Evolutionary conservation across 495 filamentous ascomycete species (phyloP), one percentile per base, ranked within the genome.

Genomic region (Podospora pseudoanserina): DNA sequence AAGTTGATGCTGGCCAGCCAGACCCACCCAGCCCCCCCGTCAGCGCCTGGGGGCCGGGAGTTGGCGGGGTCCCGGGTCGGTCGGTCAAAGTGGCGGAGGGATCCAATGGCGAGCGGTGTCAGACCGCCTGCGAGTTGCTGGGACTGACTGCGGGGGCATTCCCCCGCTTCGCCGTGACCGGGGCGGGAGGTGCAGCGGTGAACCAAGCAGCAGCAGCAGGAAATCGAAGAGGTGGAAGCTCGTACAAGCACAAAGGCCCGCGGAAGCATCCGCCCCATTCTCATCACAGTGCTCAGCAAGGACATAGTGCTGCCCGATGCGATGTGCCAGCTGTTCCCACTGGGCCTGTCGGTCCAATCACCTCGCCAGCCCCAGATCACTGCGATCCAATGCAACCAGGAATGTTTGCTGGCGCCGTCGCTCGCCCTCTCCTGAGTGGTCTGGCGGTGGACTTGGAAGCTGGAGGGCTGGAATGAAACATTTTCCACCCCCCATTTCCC

Each of bases 301-400:
- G 39, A 49, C 28, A 20, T 18, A 20, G 61, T 49, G 61, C 28
- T 63, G 61, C 61, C 61, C 61, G 61, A 63, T 63, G 61, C 9
- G 39, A 49, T 32, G 39, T 49, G 39, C 39, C 39, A 49, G 13
- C 39, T 49, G 39, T 49, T 49, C 39, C 39, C 39, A 16, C 39
- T 13, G 28, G 28, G 30, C 9, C 32, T 44, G 32, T 19, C 30
- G n/a, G 61, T 44, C 61, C 61, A 63, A 63, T 63, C 61, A 63
- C 20, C 16, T n/a, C 26, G 39, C 39, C 39, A 49, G 39, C 39
- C 39, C 9, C 39, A 49, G 39, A 6, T 27, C 20, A 26, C 27
- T 61, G 19, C 20, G 27, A 28, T 18, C 28, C 34, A 19, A 18
- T 49, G 19, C n/a, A 18, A n/a, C 61, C 28, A 4, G 16, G 61